Base-by-base conservation (phyloP, 345 rosid genomes). In the Populus nigra region DNA sequence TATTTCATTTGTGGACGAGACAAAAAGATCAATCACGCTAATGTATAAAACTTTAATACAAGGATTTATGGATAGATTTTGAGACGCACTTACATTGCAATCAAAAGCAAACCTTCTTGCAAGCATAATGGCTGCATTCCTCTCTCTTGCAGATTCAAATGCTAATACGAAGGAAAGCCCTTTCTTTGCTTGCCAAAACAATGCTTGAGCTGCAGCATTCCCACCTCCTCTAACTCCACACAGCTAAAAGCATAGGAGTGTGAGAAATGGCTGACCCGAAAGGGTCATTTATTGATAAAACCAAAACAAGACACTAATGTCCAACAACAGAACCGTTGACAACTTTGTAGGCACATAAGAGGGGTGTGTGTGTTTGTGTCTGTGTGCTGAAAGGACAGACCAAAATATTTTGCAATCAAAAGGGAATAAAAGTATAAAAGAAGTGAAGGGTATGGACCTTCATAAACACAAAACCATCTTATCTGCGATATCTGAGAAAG, bases 171-270 rank as follows among this genome's bases (percentile, higher is more conserved):
- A 90, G 49, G 95, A 91, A 65, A 82, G 71, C 2, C 92, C 97
- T 84, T 87, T 88, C 83, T 88, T 92, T 33, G 90, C 92, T 76
- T 89, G 96, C 99, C 98, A 96, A 87, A 89, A 96, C 85, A 90
- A 65, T 65, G 98, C 98, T 79, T 96, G 98, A 38, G 94, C 89
- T 12, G 98, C 99, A 0, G 98, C 99, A 78, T 94, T 96, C 47
- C 98, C 99, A 25, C 95, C 98, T 79, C 99, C 99, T 90, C 99
- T 86, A 62, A 94, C 98, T 79, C 99, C 98, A 71, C 99, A 96
- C 23, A 96, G 83, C 99, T 96, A 67, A 55, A 10, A 75, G 16
- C 47, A 57, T 20, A 20, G 9, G 55, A 36, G 23, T 10, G 62
- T 76, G 55, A 72, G 39, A 38, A 59, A 59, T 59, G 29, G 29